Evolutionary conservation across 2,329 filamentous ascomycete species (phyloP).

Genomic region (Fusarium sp.): DNA sequence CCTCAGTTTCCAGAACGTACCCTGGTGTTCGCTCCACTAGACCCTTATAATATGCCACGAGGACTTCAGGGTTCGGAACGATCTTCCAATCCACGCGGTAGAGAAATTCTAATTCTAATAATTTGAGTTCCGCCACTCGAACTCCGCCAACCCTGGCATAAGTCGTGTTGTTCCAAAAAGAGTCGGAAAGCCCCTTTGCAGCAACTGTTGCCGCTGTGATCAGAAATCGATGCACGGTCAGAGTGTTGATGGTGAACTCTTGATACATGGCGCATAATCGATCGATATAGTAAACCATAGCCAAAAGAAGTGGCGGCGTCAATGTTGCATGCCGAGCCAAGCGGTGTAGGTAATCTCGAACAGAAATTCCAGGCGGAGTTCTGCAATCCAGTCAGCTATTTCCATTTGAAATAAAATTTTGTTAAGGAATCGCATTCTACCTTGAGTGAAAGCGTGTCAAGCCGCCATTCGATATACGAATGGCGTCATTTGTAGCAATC

Average conservation of each 20-base stretch:
- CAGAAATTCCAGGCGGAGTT: conserved; percentile 87
- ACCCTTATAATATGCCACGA: conserved; percentile 92
- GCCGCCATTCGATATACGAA: conserved; percentile 77
- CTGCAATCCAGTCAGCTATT: conserved; percentile 50
- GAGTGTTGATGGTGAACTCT: conserved; percentile 93
- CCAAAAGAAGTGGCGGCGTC: conserved; percentile 91
- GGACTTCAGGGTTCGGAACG: conserved; percentile 91
- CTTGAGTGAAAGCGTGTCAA: conserved; percentile 96
- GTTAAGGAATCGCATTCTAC: conserved; percentile 56
- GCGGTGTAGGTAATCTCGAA: conserved; percentile 91
- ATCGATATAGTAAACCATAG: conserved; percentile 99
- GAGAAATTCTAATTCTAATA: conserved; percentile 93
- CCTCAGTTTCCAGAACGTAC: conserved; percentile 61
- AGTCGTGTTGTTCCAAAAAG: conserved; percentile 98
- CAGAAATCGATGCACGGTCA: conserved; percentile 96
- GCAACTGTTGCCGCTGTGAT: conserved; percentile 96
- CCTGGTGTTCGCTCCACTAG: conserved; percentile 75
- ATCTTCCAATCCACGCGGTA: conserved; percentile 96
- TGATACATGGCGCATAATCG: conserved; percentile 91
- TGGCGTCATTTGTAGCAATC: conserved; percentile 92
- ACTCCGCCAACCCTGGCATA: conserved; percentile 96
- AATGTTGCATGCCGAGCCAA: conserved; percentile 94
- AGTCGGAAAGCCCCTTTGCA: conserved; percentile 94
- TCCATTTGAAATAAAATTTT: conserved; percentile 12
- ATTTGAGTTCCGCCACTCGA: conserved; percentile 85